Conservation (phyloP, 2,329 filamentous ascomycete genomes). For the Amauroascus verrucosus region DNA sequence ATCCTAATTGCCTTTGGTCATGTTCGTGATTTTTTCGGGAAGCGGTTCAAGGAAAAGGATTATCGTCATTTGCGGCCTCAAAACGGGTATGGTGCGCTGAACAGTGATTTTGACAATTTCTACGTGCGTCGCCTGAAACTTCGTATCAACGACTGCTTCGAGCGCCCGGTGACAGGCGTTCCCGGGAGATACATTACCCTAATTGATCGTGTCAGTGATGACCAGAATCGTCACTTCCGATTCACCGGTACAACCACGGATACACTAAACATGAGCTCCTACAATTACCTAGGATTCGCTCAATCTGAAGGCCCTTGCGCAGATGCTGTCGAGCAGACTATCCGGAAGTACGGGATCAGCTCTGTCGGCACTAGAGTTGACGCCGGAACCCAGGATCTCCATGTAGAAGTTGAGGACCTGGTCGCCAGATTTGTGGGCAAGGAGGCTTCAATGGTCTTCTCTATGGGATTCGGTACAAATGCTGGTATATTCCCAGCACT, state of each 20-base stretch:
- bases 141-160: conserved; percentile 94
- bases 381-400: conserved; percentile 75
- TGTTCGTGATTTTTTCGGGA: conserved; percentile 93
- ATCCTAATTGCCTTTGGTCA: conserved; percentile 93
- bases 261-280: conserved; percentile 97
- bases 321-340: conserved; percentile 75
- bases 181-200: conserved; percentile 90
- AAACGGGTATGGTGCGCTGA: conserved; percentile 88
- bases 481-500: conserved; percentile 84
- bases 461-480: conserved; percentile 98
- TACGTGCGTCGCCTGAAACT: conserved; percentile 88
- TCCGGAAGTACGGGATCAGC: conserved; percentile 76
- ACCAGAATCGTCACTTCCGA: conserved; percentile 84
- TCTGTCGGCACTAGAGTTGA: conserved; percentile 73
- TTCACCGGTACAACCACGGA: conserved; percentile 85
- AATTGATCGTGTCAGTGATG: conserved; percentile 78
- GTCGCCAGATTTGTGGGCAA: conserved; percentile 90
- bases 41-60: conserved; percentile 78
- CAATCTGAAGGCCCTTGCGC: conserved; percentile 96
- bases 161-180: conserved; percentile 82
- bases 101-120: conserved; percentile 98
- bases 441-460: conserved; percentile 90
- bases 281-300: conserved; percentile 97
- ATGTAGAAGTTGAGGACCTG: conserved; percentile 78
- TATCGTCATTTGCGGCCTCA: conserved; percentile 73